These are phyloP conservation scores for Candida sonorensis DNA, from an alignment of 805 yeast genomes.

Conservation along the genomic window DNA sequence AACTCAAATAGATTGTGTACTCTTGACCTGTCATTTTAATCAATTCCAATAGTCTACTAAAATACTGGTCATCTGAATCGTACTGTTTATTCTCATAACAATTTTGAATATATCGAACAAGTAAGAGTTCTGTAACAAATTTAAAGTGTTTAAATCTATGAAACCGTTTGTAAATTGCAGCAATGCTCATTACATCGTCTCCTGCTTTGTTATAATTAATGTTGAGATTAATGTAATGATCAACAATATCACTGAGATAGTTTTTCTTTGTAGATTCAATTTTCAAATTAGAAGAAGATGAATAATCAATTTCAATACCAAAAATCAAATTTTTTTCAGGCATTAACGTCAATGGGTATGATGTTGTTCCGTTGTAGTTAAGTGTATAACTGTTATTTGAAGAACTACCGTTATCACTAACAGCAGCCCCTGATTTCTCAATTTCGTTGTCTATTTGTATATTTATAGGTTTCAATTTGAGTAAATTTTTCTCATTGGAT, in stretches of 20 bases:
- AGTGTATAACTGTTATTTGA: conserved; percentile 7
- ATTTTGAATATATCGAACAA: conserved; percentile 32
- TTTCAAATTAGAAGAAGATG: conserved; percentile 15
- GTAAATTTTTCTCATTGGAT: conserved; percentile 17
- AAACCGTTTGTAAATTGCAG: conserved; percentile 30
- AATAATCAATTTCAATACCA: conserved; percentile 41
- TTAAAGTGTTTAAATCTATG: conserved; percentile 35
- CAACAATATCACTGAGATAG: conserved; percentile 39
- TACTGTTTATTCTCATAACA: conserved; percentile 26
- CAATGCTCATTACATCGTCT: conserved; percentile 20
- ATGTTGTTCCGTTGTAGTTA: conserved; percentile 27
- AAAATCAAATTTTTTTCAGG: conserved; percentile 40
- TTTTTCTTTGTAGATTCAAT: conserved; percentile 33
- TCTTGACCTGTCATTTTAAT: conserved; percentile 26
- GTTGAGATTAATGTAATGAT: conserved; percentile 34
- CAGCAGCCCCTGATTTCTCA: neutral
- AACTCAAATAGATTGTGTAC: conserved; percentile 38
- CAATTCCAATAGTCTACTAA: conserved; percentile 25
- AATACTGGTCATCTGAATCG: conserved; percentile 20
- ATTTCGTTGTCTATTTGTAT: conserved; percentile 28
- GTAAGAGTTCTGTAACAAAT: conserved; percentile 43
- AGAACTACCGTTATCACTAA: neutral
- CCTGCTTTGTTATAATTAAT: conserved; percentile 14
- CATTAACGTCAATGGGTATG: conserved; percentile 45
- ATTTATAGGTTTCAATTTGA: conserved; percentile 21